A percentile compares a stretch with the other conserved stretches of the same genome.
Evolutionary conservation across 2,329 filamentous ascomycete genomes (phyloP).

Genomic region (Biscogniauxia marginata): DNA sequence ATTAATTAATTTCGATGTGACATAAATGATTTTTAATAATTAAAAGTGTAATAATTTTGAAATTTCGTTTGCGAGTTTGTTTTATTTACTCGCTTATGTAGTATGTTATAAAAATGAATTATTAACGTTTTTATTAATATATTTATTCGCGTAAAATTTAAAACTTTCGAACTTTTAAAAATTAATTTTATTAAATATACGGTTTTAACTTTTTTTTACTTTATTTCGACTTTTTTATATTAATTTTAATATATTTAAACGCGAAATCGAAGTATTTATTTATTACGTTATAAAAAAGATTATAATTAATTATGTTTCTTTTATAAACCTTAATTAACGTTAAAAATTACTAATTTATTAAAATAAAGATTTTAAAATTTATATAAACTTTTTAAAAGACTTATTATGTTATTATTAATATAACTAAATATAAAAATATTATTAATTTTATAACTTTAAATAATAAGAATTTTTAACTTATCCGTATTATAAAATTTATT

Average conservation of each 20-base stretch:
- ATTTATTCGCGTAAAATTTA: too few relatives aligned
- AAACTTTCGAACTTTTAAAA: background rate
- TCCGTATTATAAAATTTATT: constrained; percentile 10
- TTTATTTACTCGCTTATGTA: too few relatives aligned
- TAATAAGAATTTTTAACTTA: constrained; percentile 4
- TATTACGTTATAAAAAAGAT: constrained; percentile 7
- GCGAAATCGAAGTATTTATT: constrained; percentile 1
- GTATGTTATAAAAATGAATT: too few relatives aligned
- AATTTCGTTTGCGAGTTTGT: too few relatives aligned
- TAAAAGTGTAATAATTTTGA: too few relatives aligned
- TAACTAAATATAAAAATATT: constrained; percentile 4
- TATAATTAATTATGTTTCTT: constrained; percentile 1
- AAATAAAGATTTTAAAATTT: constrained; percentile 6
- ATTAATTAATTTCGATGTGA: too few relatives aligned
- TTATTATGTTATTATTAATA: constrained; percentile 4
- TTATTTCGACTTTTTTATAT: constrained; percentile 1
- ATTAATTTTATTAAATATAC: constrained; percentile 6
- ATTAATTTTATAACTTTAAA: constrained; percentile 4
- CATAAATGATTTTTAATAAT: too few relatives aligned
- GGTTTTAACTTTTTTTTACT: background rate
- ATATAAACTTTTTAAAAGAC: constrained; percentile 6
- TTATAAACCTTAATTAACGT: background rate
- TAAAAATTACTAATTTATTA: constrained; percentile 5
- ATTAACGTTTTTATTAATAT: too few relatives aligned
- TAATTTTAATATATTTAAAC: constrained; percentile 6